These are phyloP conservation scores for Sugiyamaella boreocaroliniensis DNA, from an alignment of 805 yeast genomes.

Conservation along the genomic window DNA sequence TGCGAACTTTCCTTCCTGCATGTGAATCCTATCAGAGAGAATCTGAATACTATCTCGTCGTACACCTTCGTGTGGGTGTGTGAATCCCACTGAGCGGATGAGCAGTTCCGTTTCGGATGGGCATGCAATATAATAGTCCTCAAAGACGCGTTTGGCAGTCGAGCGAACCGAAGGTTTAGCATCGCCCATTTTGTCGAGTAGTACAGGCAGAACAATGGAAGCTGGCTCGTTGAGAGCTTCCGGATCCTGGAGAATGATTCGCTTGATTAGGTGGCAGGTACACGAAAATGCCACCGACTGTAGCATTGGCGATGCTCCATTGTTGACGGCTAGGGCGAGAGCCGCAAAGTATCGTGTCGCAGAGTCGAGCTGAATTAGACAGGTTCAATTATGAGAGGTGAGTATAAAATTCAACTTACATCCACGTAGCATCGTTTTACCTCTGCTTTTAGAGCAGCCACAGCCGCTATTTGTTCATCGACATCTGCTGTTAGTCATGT, in stretches of 20 bases:
- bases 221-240: slow-evolving; percentile 28
- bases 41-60: slow-evolving; percentile 23
- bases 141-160: slow-evolving; percentile 27
- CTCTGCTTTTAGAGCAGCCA: slow-evolving; percentile 19
- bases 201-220: slow-evolving; percentile 28
- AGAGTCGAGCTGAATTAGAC: background rate
- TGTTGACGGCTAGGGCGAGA: slow-evolving; percentile 17
- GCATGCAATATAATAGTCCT: slow-evolving; percentile 35
- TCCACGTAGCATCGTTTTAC: slow-evolving; percentile 19
- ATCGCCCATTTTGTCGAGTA: slow-evolving; percentile 31
- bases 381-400: background rate
- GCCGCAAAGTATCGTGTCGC: slow-evolving; percentile 23
- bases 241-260: slow-evolving; percentile 38
- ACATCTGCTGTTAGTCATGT: slow-evolving; percentile 1
- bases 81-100: slow-evolving; percentile 29
- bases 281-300: slow-evolving; percentile 35
- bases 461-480: slow-evolving; percentile 15
- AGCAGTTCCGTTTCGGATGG: slow-evolving; percentile 30
- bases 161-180: slow-evolving; percentile 21
- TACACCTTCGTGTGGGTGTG: slow-evolving; percentile 19
- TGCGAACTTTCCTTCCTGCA: slow-evolving; percentile 25
- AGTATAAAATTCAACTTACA: slow-evolving; percentile 8
- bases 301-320: slow-evolving; percentile 12
- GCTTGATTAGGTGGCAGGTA: slow-evolving; percentile 39
- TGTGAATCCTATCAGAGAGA: slow-evolving; percentile 23